Evolutionary conservation across 2,329 filamentous ascomycete species (phyloP).

Genomic region (Fusarium globosum): DNA sequence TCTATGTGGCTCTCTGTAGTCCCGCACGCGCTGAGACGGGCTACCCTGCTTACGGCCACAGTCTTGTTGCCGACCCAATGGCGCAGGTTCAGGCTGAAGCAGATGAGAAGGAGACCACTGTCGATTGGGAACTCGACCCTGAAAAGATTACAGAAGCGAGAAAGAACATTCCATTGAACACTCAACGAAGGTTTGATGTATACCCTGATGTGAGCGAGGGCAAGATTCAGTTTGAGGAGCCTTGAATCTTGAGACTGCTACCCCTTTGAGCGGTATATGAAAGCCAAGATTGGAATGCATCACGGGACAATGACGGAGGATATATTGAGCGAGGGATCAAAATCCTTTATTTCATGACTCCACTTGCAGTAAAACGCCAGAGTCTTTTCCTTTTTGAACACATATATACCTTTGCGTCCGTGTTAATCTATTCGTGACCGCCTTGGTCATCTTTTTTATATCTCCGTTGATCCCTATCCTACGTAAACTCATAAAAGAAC

Average conservation of each 20-base stretch:
- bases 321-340: slow-evolving; percentile 6
- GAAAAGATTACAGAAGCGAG: slow-evolving; percentile 79
- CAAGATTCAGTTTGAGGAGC: slow-evolving; percentile 53
- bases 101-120: slow-evolving; percentile 79
- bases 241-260: slow-evolving; percentile 20
- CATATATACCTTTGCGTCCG: slow-evolving; percentile 19
- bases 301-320: background rate
- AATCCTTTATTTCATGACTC: slow-evolving; percentile 34
- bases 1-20: slow-evolving; percentile 93
- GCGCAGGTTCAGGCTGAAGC: slow-evolving; percentile 83
- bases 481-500: slow-evolving; percentile 39
- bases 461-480: slow-evolving; percentile 31
- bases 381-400: slow-evolving; percentile 21
- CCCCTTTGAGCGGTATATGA: background rate
- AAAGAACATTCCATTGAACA: slow-evolving; percentile 84
- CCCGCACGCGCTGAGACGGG: slow-evolving; percentile 81
- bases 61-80: slow-evolving; percentile 87
- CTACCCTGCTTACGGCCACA: slow-evolving; percentile 95
- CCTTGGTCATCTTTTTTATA: slow-evolving; percentile 25
- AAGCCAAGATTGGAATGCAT: background rate
- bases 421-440: slow-evolving; percentile 36
- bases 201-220: slow-evolving; percentile 88
- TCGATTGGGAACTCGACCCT: slow-evolving; percentile 77
- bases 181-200: slow-evolving; percentile 91
- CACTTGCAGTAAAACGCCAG: slow-evolving; percentile 26